Percentiles rank a stretch among this genome's conserved stretches.
Evolutionary conservation across 257 asterid genomes (phyloP).

Genomic region (Ocimum tenuiflorum): DNA sequence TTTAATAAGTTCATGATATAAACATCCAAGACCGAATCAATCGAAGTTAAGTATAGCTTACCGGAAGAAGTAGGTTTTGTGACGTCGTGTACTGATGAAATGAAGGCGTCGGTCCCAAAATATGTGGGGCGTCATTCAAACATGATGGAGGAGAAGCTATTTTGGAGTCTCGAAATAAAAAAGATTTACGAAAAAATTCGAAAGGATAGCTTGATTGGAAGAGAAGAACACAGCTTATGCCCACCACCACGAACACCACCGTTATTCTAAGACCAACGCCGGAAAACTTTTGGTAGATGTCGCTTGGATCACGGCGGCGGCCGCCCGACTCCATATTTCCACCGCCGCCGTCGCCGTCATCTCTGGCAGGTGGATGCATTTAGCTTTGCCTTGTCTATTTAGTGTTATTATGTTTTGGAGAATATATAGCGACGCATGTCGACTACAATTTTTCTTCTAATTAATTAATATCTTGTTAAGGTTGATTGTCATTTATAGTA

Average conservation of each 20-base stretch:
- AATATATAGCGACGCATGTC: too few species aligned
- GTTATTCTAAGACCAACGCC: neutral
- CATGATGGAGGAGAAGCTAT: constrained; percentile 5
- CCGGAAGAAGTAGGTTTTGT: neutral
- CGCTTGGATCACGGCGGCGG: neutral
- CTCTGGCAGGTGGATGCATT: constrained; percentile 18
- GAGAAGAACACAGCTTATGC: constrained; percentile 16
- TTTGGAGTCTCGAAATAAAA: neutral
- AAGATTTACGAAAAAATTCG: constrained; percentile 10
- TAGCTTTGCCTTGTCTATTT: neutral
- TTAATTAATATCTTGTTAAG: too few species aligned
- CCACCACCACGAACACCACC: constrained; percentile 17
- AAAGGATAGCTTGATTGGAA: constrained; percentile 20
- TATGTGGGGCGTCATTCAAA: neutral
- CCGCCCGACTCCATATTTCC: constrained; percentile 22
- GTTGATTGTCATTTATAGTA: too few species aligned
- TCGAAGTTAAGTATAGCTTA: neutral
- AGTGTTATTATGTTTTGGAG: neutral
- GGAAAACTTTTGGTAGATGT: neutral
- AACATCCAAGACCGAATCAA: too few species aligned
- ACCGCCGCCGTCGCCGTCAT: neutral
- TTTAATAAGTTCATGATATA: too few species aligned
- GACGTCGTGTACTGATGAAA: neutral
- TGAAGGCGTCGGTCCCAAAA: neutral
- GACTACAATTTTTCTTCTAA: too few species aligned